Base-by-base conservation (phyloP, 441 rosid species). In the Arabidopsis hybrid region DNA sequence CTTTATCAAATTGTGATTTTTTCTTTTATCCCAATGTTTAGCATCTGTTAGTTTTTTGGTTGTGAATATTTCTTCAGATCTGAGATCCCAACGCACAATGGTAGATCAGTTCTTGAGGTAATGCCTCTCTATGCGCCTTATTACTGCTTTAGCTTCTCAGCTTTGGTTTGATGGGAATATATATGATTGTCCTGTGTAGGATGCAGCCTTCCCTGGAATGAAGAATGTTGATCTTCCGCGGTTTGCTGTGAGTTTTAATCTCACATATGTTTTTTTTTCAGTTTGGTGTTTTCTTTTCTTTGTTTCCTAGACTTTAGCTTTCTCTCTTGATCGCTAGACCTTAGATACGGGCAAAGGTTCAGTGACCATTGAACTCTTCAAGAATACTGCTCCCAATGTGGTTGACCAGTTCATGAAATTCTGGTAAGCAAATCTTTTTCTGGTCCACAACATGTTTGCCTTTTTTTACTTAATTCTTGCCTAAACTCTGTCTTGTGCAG, bases 341-440 rank as follows among this genome's bases (percentile, higher is more conserved):
- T 72, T 92, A 32, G 86, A 86, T 31, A 92, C 97, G 38, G 84
- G 85, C 8, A 92, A 89, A 79, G 98, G 98, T 59, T 70, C 75
- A 9, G 74, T 92, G 40, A 82, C 87, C 8, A 92, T 92, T 80
- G 90, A 92, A 75, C 83, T 92, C 18, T 91, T 80, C 86, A 91
- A 88, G 83, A 90, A 88, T 79, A 67, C 78, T 69, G 83, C 91
- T 62, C 87, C 88, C 42, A 87, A 70, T 70, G 86, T 88, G 63
- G 91, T 92, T 76, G 91, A 89, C 57, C 85, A 89, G 67, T 93
- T 89, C 80, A 76, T 86, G 76, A 86, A 80, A 45, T 75, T 89
- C 61, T 84, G 97, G 97, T 88, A 70, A 83, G 88, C 77, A 3
- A 59, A 2, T 1, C 3, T 1, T 36, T 14, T 9, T 43, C 56